Percentiles rank a stretch among this genome's conserved stretches.
Evolutionary conservation across 257 asterid genomes (phyloP).

Genomic region (Misopates orontium): DNA sequence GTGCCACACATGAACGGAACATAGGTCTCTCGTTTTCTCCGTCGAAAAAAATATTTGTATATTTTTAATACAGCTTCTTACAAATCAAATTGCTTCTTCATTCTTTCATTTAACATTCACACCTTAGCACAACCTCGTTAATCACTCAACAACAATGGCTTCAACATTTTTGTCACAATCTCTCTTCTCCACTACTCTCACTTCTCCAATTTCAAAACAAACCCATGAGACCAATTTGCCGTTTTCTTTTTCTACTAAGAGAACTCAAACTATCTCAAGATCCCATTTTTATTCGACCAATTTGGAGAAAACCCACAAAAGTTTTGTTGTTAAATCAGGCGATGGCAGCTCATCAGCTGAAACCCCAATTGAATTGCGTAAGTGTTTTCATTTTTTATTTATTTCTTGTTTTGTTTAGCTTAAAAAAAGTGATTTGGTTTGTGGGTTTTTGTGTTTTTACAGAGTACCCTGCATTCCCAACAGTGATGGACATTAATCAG

Average conservation of each 20-base stretch:
- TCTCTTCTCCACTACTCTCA: conserved; percentile 46
- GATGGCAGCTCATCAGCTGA: conserved; percentile 40
- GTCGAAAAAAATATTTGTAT: no score
- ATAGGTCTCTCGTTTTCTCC: no score
- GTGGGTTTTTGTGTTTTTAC: neutral
- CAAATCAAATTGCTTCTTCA: no score
- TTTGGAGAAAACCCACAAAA: conserved; percentile 35
- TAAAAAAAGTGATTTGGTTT: neutral
- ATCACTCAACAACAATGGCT: conserved; percentile 50
- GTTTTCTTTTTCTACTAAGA: conserved; percentile 38
- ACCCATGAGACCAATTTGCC: conserved; percentile 28
- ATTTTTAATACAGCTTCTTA: no score
- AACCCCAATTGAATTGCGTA: conserved; percentile 85
- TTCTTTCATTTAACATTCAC: no score
- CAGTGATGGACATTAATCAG: conserved; percentile 82
- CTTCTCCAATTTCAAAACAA: conserved; percentile 33
- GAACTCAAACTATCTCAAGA: conserved; percentile 38
- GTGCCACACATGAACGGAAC: no score
- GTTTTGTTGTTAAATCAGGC: conserved; percentile 41
- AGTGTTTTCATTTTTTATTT: conserved; percentile 17
- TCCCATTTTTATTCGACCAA: conserved; percentile 42
- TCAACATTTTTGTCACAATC: conserved; percentile 62
- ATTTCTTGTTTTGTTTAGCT: neutral
- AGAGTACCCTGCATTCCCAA: conserved; percentile 77
- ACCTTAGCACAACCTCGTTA: neutral